Conservation (phyloP, 1,284 basidiomycete genomes). For the Naganishia sp. region DNA sequence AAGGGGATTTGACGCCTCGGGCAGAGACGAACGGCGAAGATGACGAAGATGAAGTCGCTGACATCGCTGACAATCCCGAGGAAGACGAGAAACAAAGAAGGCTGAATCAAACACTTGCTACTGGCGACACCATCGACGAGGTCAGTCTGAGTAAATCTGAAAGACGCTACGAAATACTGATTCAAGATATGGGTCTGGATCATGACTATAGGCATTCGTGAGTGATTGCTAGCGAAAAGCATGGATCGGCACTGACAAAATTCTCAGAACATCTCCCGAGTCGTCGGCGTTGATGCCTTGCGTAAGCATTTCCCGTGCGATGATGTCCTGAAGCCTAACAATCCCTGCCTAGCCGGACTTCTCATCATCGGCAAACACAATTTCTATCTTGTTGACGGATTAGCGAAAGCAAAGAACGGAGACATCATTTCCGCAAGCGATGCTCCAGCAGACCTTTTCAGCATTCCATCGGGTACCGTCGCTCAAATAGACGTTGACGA, state of each 20-base stretch:
- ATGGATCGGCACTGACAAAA: not conserved
- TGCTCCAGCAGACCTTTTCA: slow-evolving; percentile 77
- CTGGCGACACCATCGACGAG: slow-evolving; percentile 88
- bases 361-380: slow-evolving; percentile 81
- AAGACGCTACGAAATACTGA: not conserved
- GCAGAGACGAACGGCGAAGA: slow-evolving; percentile 13
- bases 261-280: slow-evolving; percentile 70
- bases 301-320: slow-evolving; percentile 56
- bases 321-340: slow-evolving; percentile 2
- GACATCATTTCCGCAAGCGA: slow-evolving; percentile 87
- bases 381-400: slow-evolving; percentile 86
- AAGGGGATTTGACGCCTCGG: slow-evolving; percentile 25
- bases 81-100: slow-evolving; percentile 67
- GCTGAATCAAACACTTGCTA: slow-evolving; percentile 63
- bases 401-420: slow-evolving; percentile 83
- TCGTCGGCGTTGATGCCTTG: slow-evolving; percentile 82
- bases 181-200: not conserved
- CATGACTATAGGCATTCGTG: slow-evolving; percentile 14
- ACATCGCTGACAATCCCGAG: slow-evolving; percentile 65
- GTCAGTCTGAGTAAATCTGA: slow-evolving; percentile 53
- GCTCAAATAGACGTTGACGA: slow-evolving; percentile 71
- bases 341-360: slow-evolving; percentile 65
- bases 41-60: slow-evolving; percentile 60
- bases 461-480: slow-evolving; percentile 75
- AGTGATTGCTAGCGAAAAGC: not conserved